Conservation (phyloP, 1,139 yeast genomes). For the Keqinozyma sinolaborantium region DNA sequence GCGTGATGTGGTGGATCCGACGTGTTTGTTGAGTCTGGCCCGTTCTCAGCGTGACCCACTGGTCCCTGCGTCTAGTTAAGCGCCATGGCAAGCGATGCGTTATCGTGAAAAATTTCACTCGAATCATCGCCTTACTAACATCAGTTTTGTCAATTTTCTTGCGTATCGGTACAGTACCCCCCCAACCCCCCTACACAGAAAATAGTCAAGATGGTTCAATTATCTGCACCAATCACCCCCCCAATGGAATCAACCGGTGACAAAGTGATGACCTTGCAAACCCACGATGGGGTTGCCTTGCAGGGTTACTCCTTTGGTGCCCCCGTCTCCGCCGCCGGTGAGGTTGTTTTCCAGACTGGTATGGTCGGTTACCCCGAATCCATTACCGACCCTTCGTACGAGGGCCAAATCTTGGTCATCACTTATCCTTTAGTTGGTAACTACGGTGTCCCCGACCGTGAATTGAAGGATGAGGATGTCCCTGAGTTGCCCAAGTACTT, state of each 20-base stretch:
- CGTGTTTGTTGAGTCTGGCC: too few species aligned
- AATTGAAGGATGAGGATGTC: conserved; percentile 66
- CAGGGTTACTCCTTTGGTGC: conserved; percentile 99
- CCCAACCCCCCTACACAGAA: conserved; percentile 1
- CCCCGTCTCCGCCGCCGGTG: conserved; percentile 86
- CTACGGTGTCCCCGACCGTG: conserved; percentile 97
- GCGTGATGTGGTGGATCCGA: too few species aligned
- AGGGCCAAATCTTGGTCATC: conserved; percentile 95
- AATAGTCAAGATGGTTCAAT: conserved; percentile 10
- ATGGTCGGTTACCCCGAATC: conserved; percentile 99
- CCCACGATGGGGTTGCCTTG: conserved; percentile 83
- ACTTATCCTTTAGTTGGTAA: conserved; percentile 97
- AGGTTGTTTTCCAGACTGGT: conserved; percentile 98
- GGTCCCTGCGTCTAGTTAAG: too few species aligned
- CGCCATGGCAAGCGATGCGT: too few species aligned
- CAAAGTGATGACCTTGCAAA: conserved; percentile 83
- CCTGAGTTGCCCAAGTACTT: conserved; percentile 85
- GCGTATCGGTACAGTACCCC: neutral
- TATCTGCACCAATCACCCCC: conserved; percentile 78
- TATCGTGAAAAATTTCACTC: too few species aligned
- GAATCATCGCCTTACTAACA: neutral
- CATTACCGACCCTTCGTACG: conserved; percentile 96
- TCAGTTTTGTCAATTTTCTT: neutral
- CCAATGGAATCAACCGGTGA: conserved; percentile 82
- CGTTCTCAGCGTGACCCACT: too few species aligned